Evolutionary conservation across 805 yeast genomes (phyloP), one percentile per base, ranked within the genome.

Genomic region (Pichia kluyveri): DNA sequence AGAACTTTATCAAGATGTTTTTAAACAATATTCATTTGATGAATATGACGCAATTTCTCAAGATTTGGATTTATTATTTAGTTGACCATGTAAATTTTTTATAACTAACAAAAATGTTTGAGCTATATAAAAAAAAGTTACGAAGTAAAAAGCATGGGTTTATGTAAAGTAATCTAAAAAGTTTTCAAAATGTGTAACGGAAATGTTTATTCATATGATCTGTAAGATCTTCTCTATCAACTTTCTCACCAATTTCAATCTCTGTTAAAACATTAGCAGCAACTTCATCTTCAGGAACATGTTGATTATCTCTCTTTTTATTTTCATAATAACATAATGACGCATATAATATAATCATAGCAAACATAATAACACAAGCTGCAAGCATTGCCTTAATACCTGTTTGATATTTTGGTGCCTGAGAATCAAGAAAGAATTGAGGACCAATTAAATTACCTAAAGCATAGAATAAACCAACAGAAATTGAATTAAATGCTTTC

Each of bases 371-470:
- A 19, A 50, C 58, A 42, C 56, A 52, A 15, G 62, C 58, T 8
- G 57, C 49, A 17, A 57, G 39, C 54, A 57, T 63, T 0, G 80
- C 73, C 32, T 78, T 71, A 55, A 80, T 79, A 9, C 86, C 87
- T 10, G 81, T 73, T 15, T 62, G 67, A 54, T 79, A 82, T 15
- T 67, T 61, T 31, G 85, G 85, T 12, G 75, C 71, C 48, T 76
- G 70, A 17, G 67, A 54, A 0, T 68, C 69, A 52, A 76, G 72
- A 62, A 81, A 80, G 55, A 79, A 64, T 55, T 80, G 84, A 3
- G 88, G 86, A 0, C 85, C 86, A 43, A 79, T 68, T 50, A 83
- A 63, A 54, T 81, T 73, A 8, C 82, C 78, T 26, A 79, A 61
- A 11, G 80, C 77, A 56, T 78, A 79, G n/a, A 73, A 76, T 46